Base-by-base conservation (phyloP, 768 basidiomycete genomes). In the Lactarius hatsudake region DNA sequence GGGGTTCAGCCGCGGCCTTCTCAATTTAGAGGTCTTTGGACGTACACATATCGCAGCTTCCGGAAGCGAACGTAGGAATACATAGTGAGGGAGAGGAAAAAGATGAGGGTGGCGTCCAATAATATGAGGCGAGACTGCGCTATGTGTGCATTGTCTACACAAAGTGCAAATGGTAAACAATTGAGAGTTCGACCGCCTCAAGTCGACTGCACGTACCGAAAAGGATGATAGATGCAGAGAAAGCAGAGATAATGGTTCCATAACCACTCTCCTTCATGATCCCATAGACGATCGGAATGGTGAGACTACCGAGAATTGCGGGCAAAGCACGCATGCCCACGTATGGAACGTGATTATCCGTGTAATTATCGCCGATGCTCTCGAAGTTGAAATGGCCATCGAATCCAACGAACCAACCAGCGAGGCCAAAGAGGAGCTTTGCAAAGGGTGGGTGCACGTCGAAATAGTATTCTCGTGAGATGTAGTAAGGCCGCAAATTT, bases 201-300 rank as follows among this genome's bases (percentile, higher is more conserved):
- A 48, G 28, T 2, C n/a, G 13, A n/a, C 8, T 10, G 53, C 18
- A 81, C 91, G 59, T 73, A 95, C 96, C 97, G 71, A 98, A 94
- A 0, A 96, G 80, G 69, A 99, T 78, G 32, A 99, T 78, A 57
- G 79, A 79, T 0, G 96, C 94, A 53, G 94, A 95, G 75, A 99
- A 96, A 1, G 93, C 88, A 8, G 94, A 88, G 66, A 98, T 87
- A 43, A 94, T 79, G 6, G 94, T 92, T 0, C 96, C 94, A 75
- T 96, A 98, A 7, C 97, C 97, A 67, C 91, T 91, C 81, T 98
- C 95, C 78, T 97, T 91, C 97, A 98, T 98, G 77, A 96, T 98
- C 28, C 85, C 90, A 73, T 95, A 99, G 0, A 98, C 88, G 68
- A 98, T 80, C 0, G 96, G 92, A 17, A 98, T 78, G 1, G 96